phyloP scores from a whole-genome alignment of 768 basidiomycete species.

The Tricholoma furcatifolium region DNA sequence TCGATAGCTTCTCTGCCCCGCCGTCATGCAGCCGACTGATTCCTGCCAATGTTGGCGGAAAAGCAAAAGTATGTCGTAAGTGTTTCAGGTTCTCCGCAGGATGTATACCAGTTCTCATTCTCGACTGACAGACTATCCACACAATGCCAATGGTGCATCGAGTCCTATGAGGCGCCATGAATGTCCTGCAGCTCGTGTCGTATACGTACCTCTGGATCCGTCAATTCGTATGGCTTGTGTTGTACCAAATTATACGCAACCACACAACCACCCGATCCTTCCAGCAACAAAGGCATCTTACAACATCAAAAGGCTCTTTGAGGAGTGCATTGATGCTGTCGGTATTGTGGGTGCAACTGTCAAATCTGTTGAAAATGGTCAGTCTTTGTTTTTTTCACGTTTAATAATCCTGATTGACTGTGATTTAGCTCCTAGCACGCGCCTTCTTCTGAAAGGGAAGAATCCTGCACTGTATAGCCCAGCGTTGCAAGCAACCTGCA shows the following conservation, averaged over 20 bases:
- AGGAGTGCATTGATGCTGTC: constrained; percentile 4
- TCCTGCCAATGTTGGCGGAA: constrained; percentile 1
- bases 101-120: background rate
- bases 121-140: constrained; percentile 6
- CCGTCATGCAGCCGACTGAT: constrained; percentile 3
- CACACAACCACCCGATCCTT: constrained; percentile 21
- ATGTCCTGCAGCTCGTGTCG: background rate
- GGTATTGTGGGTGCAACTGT: constrained; percentile 14
- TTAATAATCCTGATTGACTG: background rate
- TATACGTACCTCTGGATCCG: constrained; percentile 10
- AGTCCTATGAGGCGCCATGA: background rate
- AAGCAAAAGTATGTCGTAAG: background rate
- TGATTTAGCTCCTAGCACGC: background rate
- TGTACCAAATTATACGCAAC: background rate
- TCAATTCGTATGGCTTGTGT: constrained; percentile 11
- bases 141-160: background rate
- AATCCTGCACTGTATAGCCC: background rate
- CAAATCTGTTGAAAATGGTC: constrained; percentile 16
- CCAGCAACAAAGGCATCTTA: constrained; percentile 12
- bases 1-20: background rate
- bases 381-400: background rate
- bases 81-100: background rate
- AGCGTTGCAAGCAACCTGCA: no score
- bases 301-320: background rate
- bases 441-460: background rate